Conservation (phyloP, 179 eudicot species). For the Pouteria campechiana region DNA sequence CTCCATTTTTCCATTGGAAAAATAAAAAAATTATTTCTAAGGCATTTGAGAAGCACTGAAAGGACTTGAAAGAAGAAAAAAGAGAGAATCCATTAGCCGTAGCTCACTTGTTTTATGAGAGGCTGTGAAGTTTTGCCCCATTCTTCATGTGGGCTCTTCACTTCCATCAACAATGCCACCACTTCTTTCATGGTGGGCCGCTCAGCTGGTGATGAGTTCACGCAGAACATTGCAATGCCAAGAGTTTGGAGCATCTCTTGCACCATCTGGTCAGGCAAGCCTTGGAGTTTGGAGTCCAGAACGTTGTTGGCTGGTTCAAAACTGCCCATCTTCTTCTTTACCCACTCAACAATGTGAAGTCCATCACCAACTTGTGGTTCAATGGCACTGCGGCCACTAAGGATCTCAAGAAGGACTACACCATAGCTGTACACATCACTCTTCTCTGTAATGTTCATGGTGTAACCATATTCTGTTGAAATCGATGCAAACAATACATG, state of each 20-base stretch:
- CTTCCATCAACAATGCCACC: constrained; percentile 54
- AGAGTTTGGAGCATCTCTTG: constrained; percentile 60
- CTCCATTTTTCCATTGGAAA: no score
- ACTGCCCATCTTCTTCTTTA: constrained; percentile 18
- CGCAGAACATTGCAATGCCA: constrained; percentile 53
- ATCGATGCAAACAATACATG: no score
- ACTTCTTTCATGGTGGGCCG: constrained; percentile 75
- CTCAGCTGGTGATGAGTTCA: constrained; percentile 41
- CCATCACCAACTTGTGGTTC: constrained; percentile 55
- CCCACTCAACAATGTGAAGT: constrained; percentile 51
- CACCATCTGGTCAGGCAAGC: constrained; percentile 26
- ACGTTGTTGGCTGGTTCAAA: constrained; percentile 15
- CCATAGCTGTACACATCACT: constrained; percentile 79
- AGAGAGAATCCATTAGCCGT: constrained; percentile 22
- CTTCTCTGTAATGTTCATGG: constrained; percentile 60
- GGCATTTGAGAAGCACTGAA: background rate
- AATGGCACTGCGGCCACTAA: constrained; percentile 56
- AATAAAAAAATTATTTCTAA: no score
- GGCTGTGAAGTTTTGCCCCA: constrained; percentile 77
- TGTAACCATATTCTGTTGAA: constrained; percentile 71
- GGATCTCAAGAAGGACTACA: constrained; percentile 54
- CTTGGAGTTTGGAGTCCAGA: constrained; percentile 19
- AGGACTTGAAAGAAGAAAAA: background rate
- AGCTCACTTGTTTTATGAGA: constrained; percentile 51
- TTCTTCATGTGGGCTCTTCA: constrained; percentile 23